phyloP scores from a whole-genome alignment of 495 filamentous ascomycete genomes.

The Daldinia grandis region DNA sequence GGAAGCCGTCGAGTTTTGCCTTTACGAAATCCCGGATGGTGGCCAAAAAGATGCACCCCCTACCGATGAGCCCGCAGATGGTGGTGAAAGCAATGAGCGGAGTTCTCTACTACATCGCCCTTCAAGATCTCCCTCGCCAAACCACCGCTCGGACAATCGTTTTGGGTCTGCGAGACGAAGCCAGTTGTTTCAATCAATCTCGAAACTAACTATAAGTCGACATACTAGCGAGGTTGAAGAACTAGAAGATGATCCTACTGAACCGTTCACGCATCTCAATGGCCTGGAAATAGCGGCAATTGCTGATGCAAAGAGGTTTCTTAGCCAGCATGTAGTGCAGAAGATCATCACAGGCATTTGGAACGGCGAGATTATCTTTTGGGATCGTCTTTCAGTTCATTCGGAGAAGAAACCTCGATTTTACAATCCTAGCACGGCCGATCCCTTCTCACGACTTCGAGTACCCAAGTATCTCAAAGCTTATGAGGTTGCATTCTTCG shows the following conservation, averaged over 20 bases:
- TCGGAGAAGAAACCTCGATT: constrained; percentile 82
- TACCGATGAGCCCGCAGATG: constrained; percentile 35
- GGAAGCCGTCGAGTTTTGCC: constrained; percentile 82
- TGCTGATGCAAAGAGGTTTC: constrained; percentile 88
- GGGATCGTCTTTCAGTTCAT: constrained; percentile 80
- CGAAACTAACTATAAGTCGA: constrained; percentile 56
- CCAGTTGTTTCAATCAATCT: constrained; percentile 55
- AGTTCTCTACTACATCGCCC: constrained; percentile 46
- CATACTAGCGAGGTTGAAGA: constrained; percentile 49
- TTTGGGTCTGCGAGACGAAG: constrained; percentile 43
- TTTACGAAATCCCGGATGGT: constrained; percentile 74
- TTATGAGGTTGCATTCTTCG: constrained; percentile 89
- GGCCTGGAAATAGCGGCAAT: constrained; percentile 90
- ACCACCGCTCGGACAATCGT: constrained; percentile 26
- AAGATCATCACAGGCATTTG: constrained; percentile 89
- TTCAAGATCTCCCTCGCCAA: constrained; percentile 38
- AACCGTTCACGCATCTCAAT: constrained; percentile 79
- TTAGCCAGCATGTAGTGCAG: constrained; percentile 86
- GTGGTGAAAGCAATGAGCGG: constrained; percentile 50
- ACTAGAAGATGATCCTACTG: constrained; percentile 64
- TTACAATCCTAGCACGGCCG: constrained; percentile 78
- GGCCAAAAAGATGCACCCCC: constrained; percentile 21
- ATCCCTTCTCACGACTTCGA: constrained; percentile 83
- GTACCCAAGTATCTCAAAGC: constrained; percentile 93
- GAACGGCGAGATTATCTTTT: constrained; percentile 92